Conservation (phyloP, 257 asterid genomes). For the Pogostemon cablin region DNA sequence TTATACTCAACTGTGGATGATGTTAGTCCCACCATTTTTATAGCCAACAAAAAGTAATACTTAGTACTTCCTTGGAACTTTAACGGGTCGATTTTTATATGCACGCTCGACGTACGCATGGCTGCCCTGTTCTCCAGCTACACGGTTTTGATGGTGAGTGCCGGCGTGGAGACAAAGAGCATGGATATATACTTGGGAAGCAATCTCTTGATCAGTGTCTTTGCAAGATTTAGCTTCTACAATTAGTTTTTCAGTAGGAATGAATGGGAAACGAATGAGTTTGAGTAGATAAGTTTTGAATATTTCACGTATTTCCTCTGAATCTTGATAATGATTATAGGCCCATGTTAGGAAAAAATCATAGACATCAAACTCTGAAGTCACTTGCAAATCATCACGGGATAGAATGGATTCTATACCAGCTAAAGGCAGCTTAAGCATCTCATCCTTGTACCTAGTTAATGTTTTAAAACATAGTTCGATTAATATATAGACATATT, state of each 20-base stretch:
- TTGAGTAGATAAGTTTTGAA: background rate
- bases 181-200: background rate
- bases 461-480: no score
- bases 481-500: no score
- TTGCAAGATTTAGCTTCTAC: background rate
- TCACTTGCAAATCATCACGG: background rate
- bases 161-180: background rate
- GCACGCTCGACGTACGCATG: background rate
- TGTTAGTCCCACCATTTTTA: background rate
- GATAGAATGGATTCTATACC: background rate
- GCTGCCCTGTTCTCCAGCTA: background rate
- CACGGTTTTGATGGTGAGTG: background rate
- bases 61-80: background rate
- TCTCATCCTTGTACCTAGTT: no score
- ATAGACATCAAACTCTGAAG: background rate
- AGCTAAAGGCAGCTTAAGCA: background rate
- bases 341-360: background rate
- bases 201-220: background rate
- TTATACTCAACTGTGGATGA: background rate
- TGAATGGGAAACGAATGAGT: background rate
- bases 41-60: background rate
- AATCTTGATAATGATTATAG: background rate
- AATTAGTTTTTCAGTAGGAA: background rate
- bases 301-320: background rate
- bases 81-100: background rate